These are phyloP conservation scores for Coix lacrymajobi DNA, from an alignment of 176 grass and related monocot species.

Conservation along the genomic window DNA sequence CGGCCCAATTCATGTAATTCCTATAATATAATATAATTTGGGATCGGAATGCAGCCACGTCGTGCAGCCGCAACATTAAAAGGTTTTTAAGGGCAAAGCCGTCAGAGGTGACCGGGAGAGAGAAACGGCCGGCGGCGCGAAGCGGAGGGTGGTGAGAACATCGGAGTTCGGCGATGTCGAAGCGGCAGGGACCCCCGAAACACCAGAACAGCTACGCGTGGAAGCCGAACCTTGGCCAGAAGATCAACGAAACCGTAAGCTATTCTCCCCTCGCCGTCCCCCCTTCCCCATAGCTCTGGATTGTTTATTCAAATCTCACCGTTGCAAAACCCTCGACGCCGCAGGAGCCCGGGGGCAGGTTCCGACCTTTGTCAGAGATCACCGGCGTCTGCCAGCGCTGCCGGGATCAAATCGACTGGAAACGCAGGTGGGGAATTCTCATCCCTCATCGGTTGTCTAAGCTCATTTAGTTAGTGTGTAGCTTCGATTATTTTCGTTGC, in stretches of 20 bases:
- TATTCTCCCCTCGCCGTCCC: background rate
- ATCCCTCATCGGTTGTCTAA: background rate
- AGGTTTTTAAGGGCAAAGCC: slow-evolving; percentile 19
- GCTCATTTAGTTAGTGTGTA: background rate
- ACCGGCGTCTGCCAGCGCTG: slow-evolving; percentile 93
- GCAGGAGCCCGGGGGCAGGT: slow-evolving; percentile 83
- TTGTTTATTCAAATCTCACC: background rate
- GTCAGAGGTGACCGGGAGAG: background rate
- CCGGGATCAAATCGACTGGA: slow-evolving; percentile 97
- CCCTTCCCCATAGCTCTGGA: background rate
- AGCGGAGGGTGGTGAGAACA: background rate
- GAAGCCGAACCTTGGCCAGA: slow-evolving; percentile 78
- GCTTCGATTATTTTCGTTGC: background rate
- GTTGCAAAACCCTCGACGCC: slow-evolving; percentile 1
- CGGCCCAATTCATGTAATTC: no score
- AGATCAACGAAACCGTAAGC: slow-evolving; percentile 86
- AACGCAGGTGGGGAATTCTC: slow-evolving; percentile 55
- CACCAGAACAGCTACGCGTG: slow-evolving; percentile 87
- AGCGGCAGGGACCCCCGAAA: slow-evolving; percentile 80
- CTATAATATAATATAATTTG: no score
- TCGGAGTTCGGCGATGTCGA: slow-evolving; percentile 42
- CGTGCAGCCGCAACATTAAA: background rate
- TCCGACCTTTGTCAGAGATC: slow-evolving; percentile 68
- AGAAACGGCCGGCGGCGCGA: slow-evolving; percentile 24
- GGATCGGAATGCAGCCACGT: slow-evolving; percentile 18